Conservation (phyloP, 148 eudicot genomes). For the Oxyria digyna region DNA sequence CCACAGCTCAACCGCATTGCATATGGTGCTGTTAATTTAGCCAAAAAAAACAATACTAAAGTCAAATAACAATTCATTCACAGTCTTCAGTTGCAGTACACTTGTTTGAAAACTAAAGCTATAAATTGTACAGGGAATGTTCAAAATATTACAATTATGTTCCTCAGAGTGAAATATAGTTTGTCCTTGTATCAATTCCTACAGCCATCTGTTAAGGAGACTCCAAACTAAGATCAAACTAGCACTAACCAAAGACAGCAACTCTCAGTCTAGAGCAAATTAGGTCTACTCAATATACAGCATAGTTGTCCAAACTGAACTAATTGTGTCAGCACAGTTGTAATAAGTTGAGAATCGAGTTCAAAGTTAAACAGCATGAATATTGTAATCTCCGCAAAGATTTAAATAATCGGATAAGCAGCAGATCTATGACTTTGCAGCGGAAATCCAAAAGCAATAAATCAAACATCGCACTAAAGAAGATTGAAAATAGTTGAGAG, state of each 20-base stretch:
- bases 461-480: not conserved
- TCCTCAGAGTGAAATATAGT: not conserved
- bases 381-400: not conserved
- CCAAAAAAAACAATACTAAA: not conserved
- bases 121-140: not conserved
- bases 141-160: not conserved
- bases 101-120: not conserved
- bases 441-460: not conserved
- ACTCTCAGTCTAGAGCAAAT: not conserved
- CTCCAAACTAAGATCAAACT: not conserved
- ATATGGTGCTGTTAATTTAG: conserved; percentile 55
- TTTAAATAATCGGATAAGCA: not conserved
- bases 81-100: not conserved
- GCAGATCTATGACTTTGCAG: not conserved
- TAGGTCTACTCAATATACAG: not conserved
- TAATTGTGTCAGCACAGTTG: not conserved
- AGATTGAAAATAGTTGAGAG: not conserved
- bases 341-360: not conserved
- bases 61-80: not conserved
- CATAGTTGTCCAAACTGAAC: not conserved
- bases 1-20: conserved; percentile 92
- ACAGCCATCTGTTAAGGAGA: not conserved
- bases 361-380: not conserved
- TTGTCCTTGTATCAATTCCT: not conserved
- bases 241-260: not conserved